A percentile compares a stretch with the other conserved stretches of the same genome.
Evolutionary conservation across 2,329 filamentous ascomycete species (phyloP).

Genomic region (Sarocladium brachiariae): DNA sequence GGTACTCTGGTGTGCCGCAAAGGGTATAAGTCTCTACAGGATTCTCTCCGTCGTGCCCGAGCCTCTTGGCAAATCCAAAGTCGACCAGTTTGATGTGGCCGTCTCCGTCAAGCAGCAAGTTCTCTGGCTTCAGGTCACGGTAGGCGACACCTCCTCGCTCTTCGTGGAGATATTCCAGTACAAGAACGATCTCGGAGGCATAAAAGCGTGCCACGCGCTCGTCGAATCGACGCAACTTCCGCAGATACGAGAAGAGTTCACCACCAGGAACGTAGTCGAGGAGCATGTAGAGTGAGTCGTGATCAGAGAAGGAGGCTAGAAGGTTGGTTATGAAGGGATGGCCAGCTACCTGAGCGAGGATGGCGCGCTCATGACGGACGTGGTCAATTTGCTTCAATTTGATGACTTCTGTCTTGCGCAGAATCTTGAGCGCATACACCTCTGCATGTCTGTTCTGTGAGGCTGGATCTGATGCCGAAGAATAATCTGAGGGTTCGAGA

Average conservation of each 20-base stretch:
- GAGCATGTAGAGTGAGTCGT: conserved; percentile 73
- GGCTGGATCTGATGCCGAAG: neutral
- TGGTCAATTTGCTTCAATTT: conserved; percentile 82
- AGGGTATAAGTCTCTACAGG: conserved; percentile 71
- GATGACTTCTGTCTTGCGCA: conserved; percentile 68
- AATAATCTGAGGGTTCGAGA: conserved; percentile 15
- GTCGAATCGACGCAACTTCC: conserved; percentile 71
- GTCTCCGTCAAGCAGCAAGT: conserved; percentile 68
- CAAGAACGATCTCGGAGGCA: conserved; percentile 74
- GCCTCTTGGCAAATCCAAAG: conserved; percentile 77
- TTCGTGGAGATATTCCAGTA: conserved; percentile 75
- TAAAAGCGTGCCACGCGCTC: conserved; percentile 75
- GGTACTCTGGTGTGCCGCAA: conserved; percentile 77
- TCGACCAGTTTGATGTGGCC: conserved; percentile 79
- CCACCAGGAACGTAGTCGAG: conserved; percentile 79
- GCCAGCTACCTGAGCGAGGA: conserved; percentile 69
- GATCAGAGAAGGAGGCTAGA: conserved; percentile 71
- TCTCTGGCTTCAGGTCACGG: conserved; percentile 76
- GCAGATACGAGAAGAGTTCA: conserved; percentile 77
- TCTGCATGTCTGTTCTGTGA: conserved; percentile 25
- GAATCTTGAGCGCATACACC: conserved; percentile 77
- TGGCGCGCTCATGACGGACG: conserved; percentile 74
- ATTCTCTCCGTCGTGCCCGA: conserved; percentile 43
- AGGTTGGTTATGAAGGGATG: conserved; percentile 80
- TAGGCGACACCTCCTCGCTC: conserved; percentile 71